Base-by-base conservation (phyloP, 495 filamentous ascomycete species). In the Cercophora scortea region DNA sequence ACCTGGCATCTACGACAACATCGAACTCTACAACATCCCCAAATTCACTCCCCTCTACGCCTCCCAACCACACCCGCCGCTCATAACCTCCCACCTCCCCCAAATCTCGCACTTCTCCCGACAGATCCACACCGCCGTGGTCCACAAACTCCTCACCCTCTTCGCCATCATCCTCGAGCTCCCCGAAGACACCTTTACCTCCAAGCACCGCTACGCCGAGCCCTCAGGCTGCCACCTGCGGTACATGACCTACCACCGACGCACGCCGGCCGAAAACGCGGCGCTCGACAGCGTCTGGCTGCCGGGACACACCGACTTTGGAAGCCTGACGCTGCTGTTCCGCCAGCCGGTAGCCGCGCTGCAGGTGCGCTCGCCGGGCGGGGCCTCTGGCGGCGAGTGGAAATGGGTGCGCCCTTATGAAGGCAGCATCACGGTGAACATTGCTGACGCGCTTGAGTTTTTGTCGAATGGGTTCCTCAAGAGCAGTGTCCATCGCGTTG, bases 321-420 rank as follows among this genome's bases (percentile, higher is more conserved):
- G 78, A 8, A 74, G 64, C n/a, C 53, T 82, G 16, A 82, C 78
- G 2, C 61, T 83, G 16, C 63, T 81, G 0, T 82, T 79, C 64
- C 66, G 73, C 0, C 75, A 79, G 56, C 73, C 74, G 1, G 73
- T 80, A 1, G 75, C 73, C 0, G 77, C 72, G 10, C 69, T 79
- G 16, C 76, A 80, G 39, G 67, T 79, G 42, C 62, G 62, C 16
- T 36, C 34, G 7, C 7, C 11, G 34, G 34, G 34, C 7, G 11
- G 11, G 7, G 73, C 72, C 19, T 60, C 66, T 7, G 71, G 69
- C 36, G 71, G 70, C 8, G 53, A 69, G 16, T 79, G 75, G 75
- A 74, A 75, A 55, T 75, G 69, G 51, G 73, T 79, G 2, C 67
- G 69, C 59, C 72, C 77, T 4, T 68, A 75, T 33, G 67, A 77